A percentile compares a stretch with the other conserved stretches of the same genome.
These are phyloP conservation scores for Helminthosporium solani DNA, from an alignment of 2,329 filamentous ascomycete species.

Conservation along the genomic window DNA sequence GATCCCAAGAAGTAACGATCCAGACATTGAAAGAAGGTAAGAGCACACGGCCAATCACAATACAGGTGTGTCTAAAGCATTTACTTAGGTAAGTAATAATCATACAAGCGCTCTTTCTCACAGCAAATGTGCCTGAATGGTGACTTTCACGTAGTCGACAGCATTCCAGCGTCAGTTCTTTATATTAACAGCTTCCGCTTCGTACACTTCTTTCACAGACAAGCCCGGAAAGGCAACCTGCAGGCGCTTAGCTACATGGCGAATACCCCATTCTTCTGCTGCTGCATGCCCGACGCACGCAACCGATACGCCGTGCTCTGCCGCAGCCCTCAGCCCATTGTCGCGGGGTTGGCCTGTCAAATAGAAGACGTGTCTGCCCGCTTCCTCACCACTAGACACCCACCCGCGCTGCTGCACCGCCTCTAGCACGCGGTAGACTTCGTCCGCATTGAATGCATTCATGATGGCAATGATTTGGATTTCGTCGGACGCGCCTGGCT, in stretches of 20 bases:
- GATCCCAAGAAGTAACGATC: too few species aligned
- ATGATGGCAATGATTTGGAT: slow-evolving; percentile 40
- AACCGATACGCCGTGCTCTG: slow-evolving; percentile 34
- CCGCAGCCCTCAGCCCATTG: slow-evolving; percentile 34
- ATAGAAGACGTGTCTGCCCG: slow-evolving; percentile 37
- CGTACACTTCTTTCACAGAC: slow-evolving; percentile 38
- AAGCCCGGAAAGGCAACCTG: slow-evolving; percentile 32
- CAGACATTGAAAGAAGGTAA: too few species aligned
- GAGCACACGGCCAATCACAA: too few species aligned
- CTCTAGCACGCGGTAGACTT: slow-evolving; percentile 38
- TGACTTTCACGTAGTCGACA: neutral
- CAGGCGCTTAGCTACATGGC: slow-evolving; percentile 31
- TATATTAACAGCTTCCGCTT: slow-evolving; percentile 27
- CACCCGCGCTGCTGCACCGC: slow-evolving; percentile 25
- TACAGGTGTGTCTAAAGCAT: too few species aligned
- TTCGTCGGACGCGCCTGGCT: slow-evolving; percentile 23
- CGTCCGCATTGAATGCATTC: slow-evolving; percentile 44
- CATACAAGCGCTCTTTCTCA: too few species aligned
- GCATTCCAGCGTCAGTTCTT: neutral
- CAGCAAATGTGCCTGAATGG: too few species aligned
- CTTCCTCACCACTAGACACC: slow-evolving; percentile 20
- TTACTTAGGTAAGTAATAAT: too few species aligned
- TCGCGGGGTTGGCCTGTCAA: slow-evolving; percentile 42
- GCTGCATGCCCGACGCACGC: slow-evolving; percentile 43
- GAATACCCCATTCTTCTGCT: slow-evolving; percentile 46